These are phyloP conservation scores for Dorcoceras hygrometricum DNA, from an alignment of 257 asterid genomes.

Conservation along the genomic window DNA sequence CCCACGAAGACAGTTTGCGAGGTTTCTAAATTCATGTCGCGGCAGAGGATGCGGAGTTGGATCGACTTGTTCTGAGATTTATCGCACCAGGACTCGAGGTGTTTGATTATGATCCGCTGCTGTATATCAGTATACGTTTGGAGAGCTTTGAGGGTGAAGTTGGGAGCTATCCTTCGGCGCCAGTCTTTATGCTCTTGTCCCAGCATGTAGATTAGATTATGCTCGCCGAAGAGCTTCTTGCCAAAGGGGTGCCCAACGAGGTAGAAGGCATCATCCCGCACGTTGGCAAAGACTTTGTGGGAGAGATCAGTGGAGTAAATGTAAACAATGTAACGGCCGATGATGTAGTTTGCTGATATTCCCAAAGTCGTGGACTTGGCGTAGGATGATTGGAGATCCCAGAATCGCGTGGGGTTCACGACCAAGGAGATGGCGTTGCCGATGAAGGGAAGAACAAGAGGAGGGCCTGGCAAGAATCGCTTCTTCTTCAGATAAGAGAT, in stretches of 20 bases:
- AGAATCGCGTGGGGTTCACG: constrained; percentile 57
- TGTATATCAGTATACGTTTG: constrained; percentile 59
- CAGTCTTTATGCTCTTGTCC: constrained; percentile 80
- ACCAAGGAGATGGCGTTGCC: constrained; percentile 73
- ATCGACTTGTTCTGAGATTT: constrained; percentile 26
- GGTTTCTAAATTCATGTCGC: constrained; percentile 83
- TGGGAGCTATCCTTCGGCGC: constrained; percentile 83
- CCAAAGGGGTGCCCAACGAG: constrained; percentile 92
- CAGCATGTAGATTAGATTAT: constrained; percentile 76
- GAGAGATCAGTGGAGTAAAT: constrained; percentile 74
- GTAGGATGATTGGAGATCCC: constrained; percentile 60
- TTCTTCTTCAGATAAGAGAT: constrained; percentile 65
- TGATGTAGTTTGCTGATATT: constrained; percentile 68
- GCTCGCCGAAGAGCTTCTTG: constrained; percentile 80
- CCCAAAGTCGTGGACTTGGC: constrained; percentile 68
- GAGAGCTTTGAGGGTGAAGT: constrained; percentile 77
- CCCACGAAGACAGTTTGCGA: constrained; percentile 92
- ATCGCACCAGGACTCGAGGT: constrained; percentile 53
- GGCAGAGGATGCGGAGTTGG: constrained; percentile 64
- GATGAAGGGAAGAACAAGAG: constrained; percentile 62
- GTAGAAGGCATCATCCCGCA: constrained; percentile 90
- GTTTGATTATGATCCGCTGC: constrained; percentile 58
- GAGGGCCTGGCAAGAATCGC: constrained; percentile 77
- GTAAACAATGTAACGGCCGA: constrained; percentile 79
- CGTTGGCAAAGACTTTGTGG: constrained; percentile 74